Evolutionary conservation across 495 filamentous ascomycete genomes (phyloP), one percentile per base, ranked within the genome.

Genomic region (Glutinoglossum americanum): DNA sequence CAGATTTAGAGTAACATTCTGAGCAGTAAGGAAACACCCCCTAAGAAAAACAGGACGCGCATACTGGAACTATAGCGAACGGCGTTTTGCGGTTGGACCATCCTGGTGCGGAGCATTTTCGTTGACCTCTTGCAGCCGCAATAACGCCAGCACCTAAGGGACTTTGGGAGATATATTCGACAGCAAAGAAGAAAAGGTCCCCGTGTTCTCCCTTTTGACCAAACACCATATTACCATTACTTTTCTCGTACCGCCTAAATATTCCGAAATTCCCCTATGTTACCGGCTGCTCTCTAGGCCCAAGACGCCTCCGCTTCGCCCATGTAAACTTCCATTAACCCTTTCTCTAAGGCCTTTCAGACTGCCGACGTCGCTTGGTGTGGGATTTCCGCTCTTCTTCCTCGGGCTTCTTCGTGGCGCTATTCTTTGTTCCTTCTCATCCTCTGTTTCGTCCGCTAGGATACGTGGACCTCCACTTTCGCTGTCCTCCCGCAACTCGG

Each of bases 271-370:
- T 9, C 41, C 19, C 26, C 33, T 35, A 6, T 25, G 33, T 58
- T 26, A 61, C 33, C 57, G 58, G 25, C 48, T 55, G 32, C 58
- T 56, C 60, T 62, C 60, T 9, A 62, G 23, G 1, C 66, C 66
- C 15, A 69, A 45, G 2, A 69, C 64, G 49, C 59, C 63, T 1
- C 61, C 63, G 3, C 64, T 61, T 45, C 57, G 59, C 19, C 70
- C 70, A 11, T 68, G 65, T 27, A 73, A 57, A 53, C 64, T 67
- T 51, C 66, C 70, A 51, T 66, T 67, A 2, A 73, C 69, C 35
- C 67, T 62, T 57, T 71, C 67, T 51, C 65, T 60, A 15, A 73
- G 63, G 1, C 64, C 68, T 60, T 71, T 73, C 35, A 70, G 57
- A 37, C 69, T 70, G 15, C 63, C 66, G 5, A 63, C 60, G 11